Base-by-base conservation (phyloP, 805 yeast genomes). In the Wickerhamiella lipophila region DNA sequence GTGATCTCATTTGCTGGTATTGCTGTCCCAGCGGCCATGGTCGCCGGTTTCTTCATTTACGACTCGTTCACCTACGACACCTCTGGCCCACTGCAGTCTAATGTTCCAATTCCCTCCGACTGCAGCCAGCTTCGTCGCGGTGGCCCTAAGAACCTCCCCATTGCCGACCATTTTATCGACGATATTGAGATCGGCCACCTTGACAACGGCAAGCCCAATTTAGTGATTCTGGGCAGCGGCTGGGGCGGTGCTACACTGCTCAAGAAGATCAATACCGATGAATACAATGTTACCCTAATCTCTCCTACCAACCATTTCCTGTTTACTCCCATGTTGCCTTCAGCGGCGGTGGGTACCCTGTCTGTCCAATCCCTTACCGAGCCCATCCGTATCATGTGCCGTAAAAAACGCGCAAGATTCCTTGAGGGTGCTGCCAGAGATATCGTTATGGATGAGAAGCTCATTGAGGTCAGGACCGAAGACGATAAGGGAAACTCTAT, bases 121-220 rank as follows among this genome's bases (percentile, higher is more conserved):
- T 81, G 83, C 1, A 58, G 79, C 44, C 57, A 69, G 36, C 83
- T 85, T 26, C 66, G 68, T 35, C 59, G 58, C 6, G 86, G 86
- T 6, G 87, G 87, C 2, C 85, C 86, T 19, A 83, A 80, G 58
- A 77, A 81, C 55, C 64, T 81, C 51, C 85, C 84, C 1, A 74
- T 80, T 25, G 66, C 78, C 53, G 70, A 70, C 34, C 68, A 73
- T 30, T 74, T 72, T 51, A 63, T 80, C 49, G 86, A 79, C 56
- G 74, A 76, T 35, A 72, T 68, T 52, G 85, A 80, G 58, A 62
- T 66, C 23, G 69, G 66, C 18, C 70, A 63, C n/a, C 74, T 72
- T 54, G 72, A 70, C 49, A 55, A 49, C 30, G 53, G 65, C 52
- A 76, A 71, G 59, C 81, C 81, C 30, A 71, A 72, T 52, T 64